Evolutionary conservation across 2,329 filamentous ascomycete species (phyloP).

Genomic region (Botryosphaeria dothidea): DNA sequence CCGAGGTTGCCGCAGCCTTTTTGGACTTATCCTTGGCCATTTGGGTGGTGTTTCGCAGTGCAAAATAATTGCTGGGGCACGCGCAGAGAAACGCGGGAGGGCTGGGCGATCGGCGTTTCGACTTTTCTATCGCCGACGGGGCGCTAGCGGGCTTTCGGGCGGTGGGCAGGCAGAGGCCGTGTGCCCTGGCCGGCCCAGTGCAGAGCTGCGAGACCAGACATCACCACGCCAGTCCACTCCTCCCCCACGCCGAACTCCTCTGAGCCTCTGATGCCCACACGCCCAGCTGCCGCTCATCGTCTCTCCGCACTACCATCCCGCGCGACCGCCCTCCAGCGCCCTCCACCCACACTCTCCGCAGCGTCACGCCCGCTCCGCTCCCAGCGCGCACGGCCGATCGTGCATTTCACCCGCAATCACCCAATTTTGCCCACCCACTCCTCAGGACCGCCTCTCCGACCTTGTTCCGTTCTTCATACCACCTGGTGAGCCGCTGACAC

Average conservation of each 20-base stretch:
- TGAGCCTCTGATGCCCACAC: slow-evolving; percentile 2
- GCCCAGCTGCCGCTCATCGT: not conserved
- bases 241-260: not conserved
- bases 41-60: not conserved
- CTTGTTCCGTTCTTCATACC: not conserved
- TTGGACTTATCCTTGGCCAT: slow-evolving; percentile 35
- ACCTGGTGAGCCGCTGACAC: slow-evolving; percentile 14
- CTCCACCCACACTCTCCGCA: not conserved
- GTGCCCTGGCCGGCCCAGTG: slow-evolving; percentile 11
- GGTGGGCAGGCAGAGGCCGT: not conserved
- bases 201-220: slow-evolving; percentile 17
- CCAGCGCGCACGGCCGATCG: slow-evolving; percentile 12
- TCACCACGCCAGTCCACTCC: slow-evolving; percentile 1
- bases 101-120: slow-evolving; percentile 15
- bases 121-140: slow-evolving; percentile 12
- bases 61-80: not conserved
- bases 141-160: slow-evolving; percentile 8
- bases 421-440: slow-evolving; percentile 11
- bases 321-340: not conserved
- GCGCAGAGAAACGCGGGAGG: slow-evolving; percentile 10
- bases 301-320: not conserved
- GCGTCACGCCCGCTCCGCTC: slow-evolving; percentile 4
- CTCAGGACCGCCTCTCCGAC: not conserved
- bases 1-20: not conserved
- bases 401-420: slow-evolving; percentile 16